Evolutionary conservation across 768 basidiomycete species (phyloP).

Genomic region (Lentinula boryana): DNA sequence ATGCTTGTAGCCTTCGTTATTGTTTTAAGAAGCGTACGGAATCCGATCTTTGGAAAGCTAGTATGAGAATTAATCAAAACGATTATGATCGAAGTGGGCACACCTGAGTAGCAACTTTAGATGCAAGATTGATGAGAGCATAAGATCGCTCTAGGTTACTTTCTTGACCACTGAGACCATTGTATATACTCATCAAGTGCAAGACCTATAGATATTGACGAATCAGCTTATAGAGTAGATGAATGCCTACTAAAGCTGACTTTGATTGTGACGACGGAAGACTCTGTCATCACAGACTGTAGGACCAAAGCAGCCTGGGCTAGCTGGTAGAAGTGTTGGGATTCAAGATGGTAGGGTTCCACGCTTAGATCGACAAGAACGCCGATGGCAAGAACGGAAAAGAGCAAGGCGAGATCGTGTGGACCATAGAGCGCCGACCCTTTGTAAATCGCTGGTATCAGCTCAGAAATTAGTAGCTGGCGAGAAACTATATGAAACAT

Average conservation of each 20-base stretch:
- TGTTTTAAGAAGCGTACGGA: constrained; percentile 25
- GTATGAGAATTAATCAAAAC: constrained; percentile 2
- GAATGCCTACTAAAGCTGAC: constrained; percentile 8
- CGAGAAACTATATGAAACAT: constrained; percentile 45
- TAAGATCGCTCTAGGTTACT: constrained; percentile 42
- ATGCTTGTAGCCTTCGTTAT: not conserved
- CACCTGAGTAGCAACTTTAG: constrained; percentile 43
- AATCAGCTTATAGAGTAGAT: not conserved
- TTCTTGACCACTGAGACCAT: constrained; percentile 48
- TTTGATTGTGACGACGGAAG: constrained; percentile 43
- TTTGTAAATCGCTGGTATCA: constrained; percentile 43
- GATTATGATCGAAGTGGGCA: constrained; percentile 11
- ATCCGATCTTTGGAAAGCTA: constrained; percentile 28
- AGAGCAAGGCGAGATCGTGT: constrained; percentile 43
- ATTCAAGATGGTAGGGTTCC: constrained; percentile 43
- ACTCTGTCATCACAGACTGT: constrained; percentile 35
- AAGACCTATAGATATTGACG: constrained; percentile 24
- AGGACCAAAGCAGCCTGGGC: constrained; percentile 40
- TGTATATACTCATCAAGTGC: constrained; percentile 49
- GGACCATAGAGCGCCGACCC: constrained; percentile 33
- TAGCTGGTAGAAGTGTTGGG: constrained; percentile 45
- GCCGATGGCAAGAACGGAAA: constrained; percentile 42
- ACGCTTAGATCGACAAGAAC: constrained; percentile 40
- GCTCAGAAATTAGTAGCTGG: constrained; percentile 34
- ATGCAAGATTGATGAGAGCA: constrained; percentile 39